Evolutionary conservation across 257 asterid species (phyloP).

Genomic region (Gentiana straminea): DNA sequence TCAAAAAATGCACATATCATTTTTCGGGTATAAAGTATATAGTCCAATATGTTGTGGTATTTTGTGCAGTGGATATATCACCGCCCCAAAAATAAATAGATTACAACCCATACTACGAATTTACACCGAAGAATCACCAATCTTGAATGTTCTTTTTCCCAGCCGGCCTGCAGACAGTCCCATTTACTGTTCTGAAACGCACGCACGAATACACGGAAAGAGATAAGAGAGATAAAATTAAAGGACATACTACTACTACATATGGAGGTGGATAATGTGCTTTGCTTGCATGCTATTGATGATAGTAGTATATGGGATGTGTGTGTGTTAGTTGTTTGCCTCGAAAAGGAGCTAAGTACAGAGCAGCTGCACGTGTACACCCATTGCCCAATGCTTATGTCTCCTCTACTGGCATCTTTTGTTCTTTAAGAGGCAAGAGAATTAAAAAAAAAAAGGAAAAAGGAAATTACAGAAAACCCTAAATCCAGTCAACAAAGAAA

Average conservation of each 20-base stretch:
- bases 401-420: neutral
- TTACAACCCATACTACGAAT: no score
- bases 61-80: no score
- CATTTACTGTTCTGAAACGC: conserved; percentile 6
- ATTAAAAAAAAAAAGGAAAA: no score
- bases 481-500: conserved; percentile 18
- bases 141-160: no score
- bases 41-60: no score
- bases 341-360: conserved; percentile 42
- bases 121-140: no score
- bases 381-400: conserved; percentile 23
- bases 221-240: neutral
- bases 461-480: neutral
- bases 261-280: neutral
- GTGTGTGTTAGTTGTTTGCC: conserved; percentile 16
- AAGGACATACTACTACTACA: neutral
- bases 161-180: neutral
- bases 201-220: conserved; percentile 2
- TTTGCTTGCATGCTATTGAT: neutral
- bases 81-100: no score
- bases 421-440: no score
- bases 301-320: conserved; percentile 5
- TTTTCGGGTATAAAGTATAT: no score
- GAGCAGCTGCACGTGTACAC: conserved; percentile 55
- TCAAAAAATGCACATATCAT: no score